Base-by-base conservation (phyloP, 441 rosid species). In the Croton setiger region DNA sequence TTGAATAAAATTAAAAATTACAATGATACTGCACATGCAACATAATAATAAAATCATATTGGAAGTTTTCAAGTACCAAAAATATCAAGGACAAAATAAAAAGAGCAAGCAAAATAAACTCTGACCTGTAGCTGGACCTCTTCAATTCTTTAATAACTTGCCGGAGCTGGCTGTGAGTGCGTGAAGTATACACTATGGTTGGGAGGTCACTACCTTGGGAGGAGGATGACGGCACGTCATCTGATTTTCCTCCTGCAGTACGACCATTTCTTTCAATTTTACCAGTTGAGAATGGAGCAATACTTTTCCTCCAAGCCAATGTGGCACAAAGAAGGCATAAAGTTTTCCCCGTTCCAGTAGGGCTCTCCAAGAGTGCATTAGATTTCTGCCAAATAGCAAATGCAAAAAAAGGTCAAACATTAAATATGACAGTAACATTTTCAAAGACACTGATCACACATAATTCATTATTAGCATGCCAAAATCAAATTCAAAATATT, bases 321-420 rank as follows among this genome's bases (percentile, higher is more conserved):
- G 99, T 87, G 63, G 98, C 96, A 81, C 99, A 95, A 20, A 92
- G 96, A 75, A 95, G 94, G 80, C 97, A 92, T 49, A 90, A 71
- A 12, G 99, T 95, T 81, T 95, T 95, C 64, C 99, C 97, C 2
- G 99, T 95, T 74, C 98, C 99, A 58, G 99, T 92, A 21, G 98
- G 99, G 78, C 98, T 95, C 81, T 95, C 99, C 83, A 95, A 79
- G 65, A 95, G 93, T 9, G 97, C 99, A 82, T 90, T 92, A 66
- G 92, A 83, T 76, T 79, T 84, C 99, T 95, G 84, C 70, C 74
- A 73, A 45, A 60, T 35, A 53, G 76, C 5, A n/a, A 70, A 51
- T 41, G 58, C 52, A n/a, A 23, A 7, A 56, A 11, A 18, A n/a
- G 4, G 20, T 35, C 47, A 45, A 7, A 45, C 13, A 45, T 31